Evolutionary conservation across 805 yeast species (phyloP).

Genomic region (Myxozyma melibiosi): DNA sequence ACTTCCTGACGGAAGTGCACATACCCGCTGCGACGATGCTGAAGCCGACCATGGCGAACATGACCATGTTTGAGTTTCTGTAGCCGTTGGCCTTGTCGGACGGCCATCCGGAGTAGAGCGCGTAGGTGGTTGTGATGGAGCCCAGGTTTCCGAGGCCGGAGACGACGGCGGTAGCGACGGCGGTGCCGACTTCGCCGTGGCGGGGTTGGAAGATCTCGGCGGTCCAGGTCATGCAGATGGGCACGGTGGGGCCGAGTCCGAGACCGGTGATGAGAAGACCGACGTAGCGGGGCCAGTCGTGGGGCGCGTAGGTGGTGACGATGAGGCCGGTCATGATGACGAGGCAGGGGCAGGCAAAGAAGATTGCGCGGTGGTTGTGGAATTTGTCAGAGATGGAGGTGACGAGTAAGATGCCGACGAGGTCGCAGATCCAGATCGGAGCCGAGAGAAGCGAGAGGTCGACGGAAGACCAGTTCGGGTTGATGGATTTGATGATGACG

Average conservation of each 20-base stretch:
- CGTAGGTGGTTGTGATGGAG: constrained; percentile 81
- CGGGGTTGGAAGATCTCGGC: constrained; percentile 44
- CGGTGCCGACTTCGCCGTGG: constrained; percentile 83
- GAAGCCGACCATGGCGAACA: constrained; percentile 73
- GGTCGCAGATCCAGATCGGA: constrained; percentile 87
- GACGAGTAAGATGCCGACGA: constrained; percentile 68
- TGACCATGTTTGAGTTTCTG: constrained; percentile 78
- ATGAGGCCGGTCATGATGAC: constrained; percentile 75
- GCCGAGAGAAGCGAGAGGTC: constrained; percentile 76
- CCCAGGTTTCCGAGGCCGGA: constrained; percentile 88
- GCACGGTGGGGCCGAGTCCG: constrained; percentile 90
- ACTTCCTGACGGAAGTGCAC: constrained; percentile 41
- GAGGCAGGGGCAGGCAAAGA: constrained; percentile 63
- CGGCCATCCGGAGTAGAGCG: constrained; percentile 86
- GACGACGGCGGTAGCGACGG: constrained; percentile 79
- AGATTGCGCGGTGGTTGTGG: constrained; percentile 58
- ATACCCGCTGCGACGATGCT: constrained; percentile 59
- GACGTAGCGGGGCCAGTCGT: constrained; percentile 75
- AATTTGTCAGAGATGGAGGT: constrained; percentile 80
- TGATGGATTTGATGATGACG: constrained; percentile 65
- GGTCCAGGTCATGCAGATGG: constrained; percentile 57
- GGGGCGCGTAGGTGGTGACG: constrained; percentile 73
- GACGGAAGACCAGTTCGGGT: constrained; percentile 65
- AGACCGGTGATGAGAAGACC: constrained; percentile 82
- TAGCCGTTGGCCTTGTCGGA: constrained; percentile 64